Evolutionary conservation across 1,139 yeast species (phyloP), one percentile per base, ranked within the genome.

Genomic region (Saccharomyces hybrid): DNA sequence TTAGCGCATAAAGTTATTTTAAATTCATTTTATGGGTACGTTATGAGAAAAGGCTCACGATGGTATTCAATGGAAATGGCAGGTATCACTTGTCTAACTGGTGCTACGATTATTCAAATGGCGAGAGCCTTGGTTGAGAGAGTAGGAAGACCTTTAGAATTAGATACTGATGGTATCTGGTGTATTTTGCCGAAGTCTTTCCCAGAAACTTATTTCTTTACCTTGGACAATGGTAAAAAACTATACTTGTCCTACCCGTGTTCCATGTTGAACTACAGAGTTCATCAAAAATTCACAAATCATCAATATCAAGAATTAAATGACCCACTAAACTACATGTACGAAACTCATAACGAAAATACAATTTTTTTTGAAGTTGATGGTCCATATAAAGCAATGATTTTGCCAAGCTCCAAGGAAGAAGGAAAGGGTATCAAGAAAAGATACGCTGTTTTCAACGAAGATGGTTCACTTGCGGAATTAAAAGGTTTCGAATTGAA

Each of bases 61-160:
- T 95, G 99, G 99, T 95, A 91, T 66, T 93, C 99, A 0, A 91
- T 95, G 95, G 99, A 93, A 71, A 95, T 95, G 99, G 99, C 99
- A 0, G 99, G 99, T 58, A 95, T 95, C 14, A 95, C 99, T 0
- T 95, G 99, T 78, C 78, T 91, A 53, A 95, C 99, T 0, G 99
- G 99, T 56, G 97, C 99, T 0, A 89, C 96, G 0, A 93, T 95
- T 62, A 95, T 95, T 74, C 99, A 95, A 71, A 86, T 91, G 93
- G 99, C 99, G 0, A 78, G 99, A 60, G 76, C 86, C 1, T 75
- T 93, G 56, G 97, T 95, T n/a, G 99, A 93, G 69, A 77, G 97
- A 63, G 75, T 95, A 3, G 99, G 99, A 2, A 79, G 99, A 61
- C 99, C 99, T 0, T 75, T 95, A 59, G 99, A 95, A 68, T 79